Percentiles rank a stretch among this genome's conserved stretches.
These are phyloP conservation scores for Fusarium citri DNA, from an alignment of 2,329 filamentous ascomycete species.

Conservation along the genomic window DNA sequence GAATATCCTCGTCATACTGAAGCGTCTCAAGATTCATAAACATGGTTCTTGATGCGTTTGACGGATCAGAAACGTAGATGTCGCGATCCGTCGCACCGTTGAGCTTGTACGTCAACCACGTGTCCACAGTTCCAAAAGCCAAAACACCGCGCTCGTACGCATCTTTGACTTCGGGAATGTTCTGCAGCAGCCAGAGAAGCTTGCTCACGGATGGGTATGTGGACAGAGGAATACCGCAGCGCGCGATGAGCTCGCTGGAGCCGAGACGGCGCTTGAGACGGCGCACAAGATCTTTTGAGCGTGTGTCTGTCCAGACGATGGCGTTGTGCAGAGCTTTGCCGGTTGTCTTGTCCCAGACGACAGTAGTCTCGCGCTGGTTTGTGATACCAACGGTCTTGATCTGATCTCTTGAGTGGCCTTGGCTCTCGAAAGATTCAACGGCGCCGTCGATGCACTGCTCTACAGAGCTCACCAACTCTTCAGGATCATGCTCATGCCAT, in stretches of 20 bases:
- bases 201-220: constrained; percentile 86
- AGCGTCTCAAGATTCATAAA: constrained; percentile 85
- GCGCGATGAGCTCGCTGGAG: constrained; percentile 72
- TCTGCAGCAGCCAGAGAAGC: constrained; percentile 79
- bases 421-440: constrained; percentile 73
- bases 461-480: constrained; percentile 78
- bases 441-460: constrained; percentile 81
- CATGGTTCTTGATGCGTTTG: constrained; percentile 86
- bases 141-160: constrained; percentile 78
- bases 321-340: constrained; percentile 83
- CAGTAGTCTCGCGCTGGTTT: constrained; percentile 84
- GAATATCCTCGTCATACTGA: constrained; percentile 77
- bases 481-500: constrained; percentile 87
- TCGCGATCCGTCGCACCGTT: constrained; percentile 75
- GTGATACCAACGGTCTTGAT: constrained; percentile 84
- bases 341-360: constrained; percentile 82
- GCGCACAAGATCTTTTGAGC: constrained; percentile 76
- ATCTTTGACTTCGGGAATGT: constrained; percentile 73
- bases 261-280: constrained; percentile 76
- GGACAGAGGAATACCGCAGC: constrained; percentile 82
- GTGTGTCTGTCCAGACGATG: constrained; percentile 88
- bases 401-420: constrained; percentile 73
- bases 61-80: constrained; percentile 80
- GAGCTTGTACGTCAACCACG: constrained; percentile 84
- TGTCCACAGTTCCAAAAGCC: constrained; percentile 83